Evolutionary conservation across 2,329 filamentous ascomycete genomes (phyloP).

Genomic region (Alternaria triticimaculans): DNA sequence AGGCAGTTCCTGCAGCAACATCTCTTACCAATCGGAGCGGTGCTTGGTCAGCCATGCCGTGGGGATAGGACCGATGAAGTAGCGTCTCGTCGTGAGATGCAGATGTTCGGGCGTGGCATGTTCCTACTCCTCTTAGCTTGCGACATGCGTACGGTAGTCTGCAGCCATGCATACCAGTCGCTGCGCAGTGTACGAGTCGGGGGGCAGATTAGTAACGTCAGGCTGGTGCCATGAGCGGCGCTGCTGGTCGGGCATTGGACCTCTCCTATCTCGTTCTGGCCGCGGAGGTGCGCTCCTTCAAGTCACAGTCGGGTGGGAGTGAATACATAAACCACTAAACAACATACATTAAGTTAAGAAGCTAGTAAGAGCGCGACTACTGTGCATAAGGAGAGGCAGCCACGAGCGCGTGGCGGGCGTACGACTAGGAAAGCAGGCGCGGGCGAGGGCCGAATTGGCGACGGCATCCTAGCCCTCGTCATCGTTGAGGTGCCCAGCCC

Average conservation of each 20-base stretch:
- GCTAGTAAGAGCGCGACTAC: conserved; percentile 8
- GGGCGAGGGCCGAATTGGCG: conserved; percentile 9
- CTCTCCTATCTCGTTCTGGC: conserved; percentile 21
- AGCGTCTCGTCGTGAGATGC: conserved; percentile 66
- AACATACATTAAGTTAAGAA: conserved; percentile 21
- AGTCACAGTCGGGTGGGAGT: conserved; percentile 14
- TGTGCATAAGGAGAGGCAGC: conserved; percentile 23
- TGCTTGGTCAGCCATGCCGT: conserved; percentile 13
- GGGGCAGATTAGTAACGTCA: conserved; percentile 47
- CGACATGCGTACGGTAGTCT: background rate
- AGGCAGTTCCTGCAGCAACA: background rate
- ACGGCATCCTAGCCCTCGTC: conserved; percentile 10
- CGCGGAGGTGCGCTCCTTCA: conserved; percentile 22
- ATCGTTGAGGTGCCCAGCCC: conserved; percentile 24
- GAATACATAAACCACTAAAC: conserved; percentile 18
- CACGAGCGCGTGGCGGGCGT: conserved; percentile 18
- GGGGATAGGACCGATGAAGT: conserved; percentile 69
- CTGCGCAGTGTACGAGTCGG: conserved; percentile 61
- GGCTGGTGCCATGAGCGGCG: conserved; percentile 45
- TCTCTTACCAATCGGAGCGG: background rate
- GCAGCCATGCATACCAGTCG: conserved; percentile 53
- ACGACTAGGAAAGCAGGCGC: conserved; percentile 23
- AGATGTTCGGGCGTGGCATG: conserved; percentile 68
- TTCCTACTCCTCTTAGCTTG: conserved; percentile 51
- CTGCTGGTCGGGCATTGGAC: conserved; percentile 39